Evolutionary conservation across 106 monocot species (phyloP).

Genomic region (Chionographis japonica): DNA sequence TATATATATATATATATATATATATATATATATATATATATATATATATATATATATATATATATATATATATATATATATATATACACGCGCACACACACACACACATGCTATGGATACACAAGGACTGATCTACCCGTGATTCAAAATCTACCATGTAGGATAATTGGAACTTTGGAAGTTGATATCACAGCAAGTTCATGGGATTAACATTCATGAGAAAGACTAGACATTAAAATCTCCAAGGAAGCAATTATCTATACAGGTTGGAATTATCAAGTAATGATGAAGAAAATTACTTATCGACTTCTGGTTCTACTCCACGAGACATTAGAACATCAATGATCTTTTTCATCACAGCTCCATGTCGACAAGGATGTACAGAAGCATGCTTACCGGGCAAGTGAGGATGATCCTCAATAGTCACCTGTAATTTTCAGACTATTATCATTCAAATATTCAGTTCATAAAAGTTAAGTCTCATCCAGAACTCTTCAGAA

Average conservation of each 20-base stretch:
- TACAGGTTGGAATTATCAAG: neutral
- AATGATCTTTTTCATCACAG: conserved; percentile 99
- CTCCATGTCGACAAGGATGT: conserved; percentile 92
- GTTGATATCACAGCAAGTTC: too few species aligned
- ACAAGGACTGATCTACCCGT: too few species aligned
- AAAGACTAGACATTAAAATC: neutral
- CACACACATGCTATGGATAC: too few species aligned
- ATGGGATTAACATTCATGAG: neutral
- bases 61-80: too few species aligned
- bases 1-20: too few species aligned
- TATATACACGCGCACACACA: too few species aligned
- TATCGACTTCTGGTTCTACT: conserved; percentile 98
- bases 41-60: too few species aligned
- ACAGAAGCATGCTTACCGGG: conserved; percentile 98
- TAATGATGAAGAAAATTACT: conserved; percentile 41
- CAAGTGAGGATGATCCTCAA: conserved; percentile 98
- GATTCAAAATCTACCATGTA: too few species aligned
- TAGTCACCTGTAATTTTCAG: conserved; percentile 69
- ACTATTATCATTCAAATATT: neutral
- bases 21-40: too few species aligned
- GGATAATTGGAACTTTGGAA: too few species aligned
- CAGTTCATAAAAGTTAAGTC: too few species aligned
- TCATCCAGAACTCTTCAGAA: too few species aligned
- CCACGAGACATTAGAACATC: conserved; percentile 91
- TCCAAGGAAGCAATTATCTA: neutral